Evolutionary conservation across 306 rosid species (phyloP), one percentile per base, ranked within the genome.

Genomic region (Castanospermum australe): DNA sequence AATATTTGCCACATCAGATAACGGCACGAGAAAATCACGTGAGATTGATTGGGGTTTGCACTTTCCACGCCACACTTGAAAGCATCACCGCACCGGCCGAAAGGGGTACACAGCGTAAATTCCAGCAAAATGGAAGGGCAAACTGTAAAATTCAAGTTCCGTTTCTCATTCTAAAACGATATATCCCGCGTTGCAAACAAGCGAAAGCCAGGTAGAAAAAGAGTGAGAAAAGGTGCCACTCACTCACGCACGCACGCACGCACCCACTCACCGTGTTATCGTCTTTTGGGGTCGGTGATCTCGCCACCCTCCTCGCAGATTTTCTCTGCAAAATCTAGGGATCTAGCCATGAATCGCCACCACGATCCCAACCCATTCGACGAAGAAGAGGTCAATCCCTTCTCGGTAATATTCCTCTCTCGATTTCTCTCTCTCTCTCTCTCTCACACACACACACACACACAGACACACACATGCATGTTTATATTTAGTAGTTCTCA

Each of bases 361-460:
- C 90, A 84, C 80, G 98, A 95, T 76, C 98, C 99, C 80, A 95
- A 95, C 76, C 99, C 99, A 0, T 95, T 95, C 36, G 99, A 95
- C 0, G 97, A 95, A 81, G 95, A 89, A 73, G 95, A 84, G 86
- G 96, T 91, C 84, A 95, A 92, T 90, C 99, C 99, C 0, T 95
- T 92, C 35, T 95, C 98, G 97, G 99, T 95, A 90, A 82, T 69
- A 1, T 54, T 22, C 8, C 1, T 15, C 30, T 2, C 52, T 28
- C 32, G 32, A 3, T 28, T 28, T 28, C 32, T 28, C 2, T 61
- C 60, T 51, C 64, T 76, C 78, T 52, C 48, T 56, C 41, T 70
- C 14, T 65, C 32, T 10, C 38, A 8, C 4, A 5, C 24, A 33
- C 13, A 8, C 15, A 35, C 45, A 4, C n/a, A n/a, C n/a, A n/a